phyloP scores from a whole-genome alignment of 495 filamentous ascomycete genomes.

The Neurospora sp. region DNA sequence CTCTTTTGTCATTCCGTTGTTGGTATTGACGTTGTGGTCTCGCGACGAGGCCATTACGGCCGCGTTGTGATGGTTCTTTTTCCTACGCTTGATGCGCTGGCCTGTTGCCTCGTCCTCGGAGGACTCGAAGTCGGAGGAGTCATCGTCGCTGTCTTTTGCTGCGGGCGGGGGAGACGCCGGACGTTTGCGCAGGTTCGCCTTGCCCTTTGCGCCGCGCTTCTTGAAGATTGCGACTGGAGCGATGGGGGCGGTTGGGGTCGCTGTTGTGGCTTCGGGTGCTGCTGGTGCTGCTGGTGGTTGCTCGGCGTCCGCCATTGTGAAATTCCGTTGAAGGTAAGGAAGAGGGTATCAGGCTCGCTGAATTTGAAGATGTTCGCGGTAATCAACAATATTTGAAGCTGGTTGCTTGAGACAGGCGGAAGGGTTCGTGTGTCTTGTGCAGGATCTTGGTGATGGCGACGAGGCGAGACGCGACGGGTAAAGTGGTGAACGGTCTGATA shows the following conservation, averaged over 20 bases:
- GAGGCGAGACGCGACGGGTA: not conserved
- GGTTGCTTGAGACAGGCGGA: not conserved
- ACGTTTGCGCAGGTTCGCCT: conserved; percentile 73
- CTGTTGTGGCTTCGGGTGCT: conserved; percentile 5
- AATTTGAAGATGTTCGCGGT: not conserved
- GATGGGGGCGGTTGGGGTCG: conserved; percentile 15
- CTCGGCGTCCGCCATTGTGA: conserved; percentile 11
- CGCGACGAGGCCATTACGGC: conserved; percentile 46
- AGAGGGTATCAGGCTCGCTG: not conserved
- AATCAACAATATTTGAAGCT: not conserved
- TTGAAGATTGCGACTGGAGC: conserved; percentile 66
- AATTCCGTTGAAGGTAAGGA: not conserved
- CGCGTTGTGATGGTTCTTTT: conserved; percentile 44
- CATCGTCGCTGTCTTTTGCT: conserved; percentile 39
- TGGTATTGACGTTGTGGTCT: conserved; percentile 20
- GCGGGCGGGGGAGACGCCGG: conserved; percentile 68
- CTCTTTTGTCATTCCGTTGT: conserved; percentile 18
- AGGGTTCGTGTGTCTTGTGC: not conserved
- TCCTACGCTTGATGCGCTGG: conserved; percentile 63
- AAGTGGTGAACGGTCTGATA: not conserved
- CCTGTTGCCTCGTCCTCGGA: conserved; percentile 61
- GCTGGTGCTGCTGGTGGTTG: conserved; percentile 11
- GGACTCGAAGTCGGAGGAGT: conserved; percentile 56
- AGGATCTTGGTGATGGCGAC: not conserved
- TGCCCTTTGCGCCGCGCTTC: conserved; percentile 67